These are phyloP conservation scores for Allium cepa DNA, from an alignment of 106 monocot species.

Conservation along the genomic window DNA sequence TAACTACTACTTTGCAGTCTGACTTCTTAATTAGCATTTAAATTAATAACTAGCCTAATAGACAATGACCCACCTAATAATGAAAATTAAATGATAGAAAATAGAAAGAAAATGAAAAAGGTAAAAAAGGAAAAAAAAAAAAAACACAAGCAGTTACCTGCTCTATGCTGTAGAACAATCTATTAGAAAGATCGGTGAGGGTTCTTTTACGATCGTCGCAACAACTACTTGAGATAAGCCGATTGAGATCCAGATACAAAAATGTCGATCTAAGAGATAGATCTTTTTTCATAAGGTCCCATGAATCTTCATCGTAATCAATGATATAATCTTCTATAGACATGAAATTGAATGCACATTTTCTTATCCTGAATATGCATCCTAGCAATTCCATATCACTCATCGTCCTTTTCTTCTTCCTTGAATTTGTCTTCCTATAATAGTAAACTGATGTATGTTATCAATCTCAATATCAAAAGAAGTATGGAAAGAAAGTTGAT, in stretches of 20 bases:
- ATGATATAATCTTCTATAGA: slow-evolving; percentile 17
- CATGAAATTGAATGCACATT: slow-evolving; percentile 35
- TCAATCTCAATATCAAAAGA: too few relatives aligned
- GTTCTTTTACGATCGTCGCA: slow-evolving; percentile 30
- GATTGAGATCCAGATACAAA: slow-evolving; percentile 60
- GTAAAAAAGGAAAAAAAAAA: neutral
- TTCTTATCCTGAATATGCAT: slow-evolving; percentile 31
- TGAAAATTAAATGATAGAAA: neutral
- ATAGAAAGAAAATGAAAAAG: neutral
- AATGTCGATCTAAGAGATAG: slow-evolving; percentile 53
- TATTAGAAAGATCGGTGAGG: slow-evolving; percentile 39
- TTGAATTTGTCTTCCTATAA: neutral
- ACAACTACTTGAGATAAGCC: slow-evolving; percentile 23
- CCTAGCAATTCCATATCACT: slow-evolving; percentile 25
- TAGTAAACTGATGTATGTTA: too few relatives aligned
- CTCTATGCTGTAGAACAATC: slow-evolving; percentile 46
- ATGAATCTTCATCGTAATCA: slow-evolving; percentile 18
- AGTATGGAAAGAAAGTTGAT: too few relatives aligned
- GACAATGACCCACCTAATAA: neutral
- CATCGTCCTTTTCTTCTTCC: neutral
- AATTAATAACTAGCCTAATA: neutral
- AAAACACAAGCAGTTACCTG: slow-evolving; percentile 22
- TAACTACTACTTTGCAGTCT: neutral
- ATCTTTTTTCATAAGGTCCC: slow-evolving; percentile 41
- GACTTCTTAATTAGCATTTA: neutral